Evolutionary conservation across 2,329 filamentous ascomycete species (phyloP), one percentile per base, ranked within the genome.

Genomic region (Botrytis galanthina): DNA sequence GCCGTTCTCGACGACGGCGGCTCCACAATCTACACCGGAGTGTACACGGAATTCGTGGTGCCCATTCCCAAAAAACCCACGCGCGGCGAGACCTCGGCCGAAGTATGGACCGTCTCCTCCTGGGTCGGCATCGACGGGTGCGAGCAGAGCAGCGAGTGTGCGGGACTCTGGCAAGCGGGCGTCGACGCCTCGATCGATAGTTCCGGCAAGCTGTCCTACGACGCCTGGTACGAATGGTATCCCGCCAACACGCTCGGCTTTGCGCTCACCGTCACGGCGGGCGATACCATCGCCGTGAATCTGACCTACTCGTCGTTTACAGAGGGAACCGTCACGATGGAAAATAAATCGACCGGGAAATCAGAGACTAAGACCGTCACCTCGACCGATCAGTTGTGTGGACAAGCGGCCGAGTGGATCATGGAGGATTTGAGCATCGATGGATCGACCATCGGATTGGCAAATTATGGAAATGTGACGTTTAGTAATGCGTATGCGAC

Each of bases 201-300:
- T 1, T 26, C 18, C 22, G 60, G 60, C 1, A 59, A 16, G 10
- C 10, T 63, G 1, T 54, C 44, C 26, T 89, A 84, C 77, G 84
- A 86, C 67, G 85, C 87, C 16, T 90, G 88, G 87, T 89, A 87
- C 76, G 87, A 89, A 79, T 90, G 87, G 87, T 88, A 85, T 77
- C 87, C 87, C 0, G 85, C 88, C 76, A 85, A 85, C 75, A 84
- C 87, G 26, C 84, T 86, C 76, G 83, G 86, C 76, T 89, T 88
- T 10, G 48, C 61, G 29, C 39, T 85, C 84, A 79, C 44, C 26
- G 81, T 82, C 73, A 81, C 87, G 72, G 83, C 83, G 0, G 86
- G 86, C 10, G 83, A 87, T 10, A 42, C 39, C 4, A 74, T 71
- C 60, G n/a, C 51, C 18, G 39, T 66, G 1, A 51, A 37, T 75